Evolutionary conservation across 352 stramenopile species (phyloP).

Genomic region (Phytophthora rubi): DNA sequence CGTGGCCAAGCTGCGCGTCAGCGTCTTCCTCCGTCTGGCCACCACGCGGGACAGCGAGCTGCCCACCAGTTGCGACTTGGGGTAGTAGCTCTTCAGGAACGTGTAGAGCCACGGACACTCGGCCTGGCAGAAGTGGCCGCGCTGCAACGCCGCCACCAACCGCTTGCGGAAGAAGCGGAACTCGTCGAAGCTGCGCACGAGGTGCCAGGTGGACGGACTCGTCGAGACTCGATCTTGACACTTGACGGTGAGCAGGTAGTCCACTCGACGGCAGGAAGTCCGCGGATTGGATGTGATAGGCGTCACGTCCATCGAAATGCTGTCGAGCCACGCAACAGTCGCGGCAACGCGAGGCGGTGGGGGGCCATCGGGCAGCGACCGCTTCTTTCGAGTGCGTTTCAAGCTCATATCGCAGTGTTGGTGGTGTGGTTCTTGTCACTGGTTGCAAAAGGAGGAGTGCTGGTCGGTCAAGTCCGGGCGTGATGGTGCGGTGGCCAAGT

Average conservation of each 20-base stretch:
- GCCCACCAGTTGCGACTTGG: conserved; percentile 46
- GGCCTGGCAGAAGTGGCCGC: conserved; percentile 42
- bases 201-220: conserved; percentile 38
- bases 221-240: conserved; percentile 14
- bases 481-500: conserved; percentile 6
- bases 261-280: conserved; percentile 25
- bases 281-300: conserved; percentile 20
- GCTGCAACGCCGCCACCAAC: conserved; percentile 28
- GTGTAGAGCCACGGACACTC: conserved; percentile 48
- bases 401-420: conserved; percentile 16
- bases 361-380: conserved; percentile 15
- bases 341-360: conserved; percentile 30
- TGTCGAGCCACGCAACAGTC: conserved; percentile 24
- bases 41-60: conserved; percentile 38
- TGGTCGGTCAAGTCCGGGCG: not conserved
- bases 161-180: conserved; percentile 50
- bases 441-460: conserved; percentile 23
- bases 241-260: conserved; percentile 42
- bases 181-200: conserved; percentile 52
- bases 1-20: conserved; percentile 47
- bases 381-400: conserved; percentile 33
- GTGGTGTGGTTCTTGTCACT: not conserved
- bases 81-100: conserved; percentile 52
- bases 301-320: conserved; percentile 37
- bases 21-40: conserved; percentile 39